Base-by-base conservation (phyloP, 2,329 filamentous ascomycete species). In the Davidsoniella australis region DNA sequence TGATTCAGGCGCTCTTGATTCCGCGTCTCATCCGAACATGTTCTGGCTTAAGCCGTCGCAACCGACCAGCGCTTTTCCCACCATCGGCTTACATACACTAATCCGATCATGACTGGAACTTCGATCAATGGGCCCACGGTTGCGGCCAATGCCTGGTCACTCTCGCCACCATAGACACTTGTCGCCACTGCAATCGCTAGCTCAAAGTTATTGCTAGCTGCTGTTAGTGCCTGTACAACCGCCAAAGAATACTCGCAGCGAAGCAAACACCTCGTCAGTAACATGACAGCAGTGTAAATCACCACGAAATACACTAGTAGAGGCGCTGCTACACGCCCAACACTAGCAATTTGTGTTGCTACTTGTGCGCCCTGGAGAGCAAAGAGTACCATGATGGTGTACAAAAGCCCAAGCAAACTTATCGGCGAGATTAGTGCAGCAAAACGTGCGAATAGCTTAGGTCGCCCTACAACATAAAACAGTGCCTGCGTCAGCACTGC, bases 141-240 rank as follows among this genome's bases (percentile, higher is more conserved):
- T 6, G 82, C 71, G 1, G 87, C 85, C 41, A 94, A 66, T 0
- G 86, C 86, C 63, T 94, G 79, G 45, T 87, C 78, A 57, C 83
- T 89, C 39, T 82, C 67, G 0, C 80, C 72, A 0, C 86, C 87
- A 63, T 82, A 94, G 0, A 81, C 81, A 0, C 86, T 82, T 2
- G 94, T 79, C 0, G 84, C 84, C 0, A 94, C 86, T 0, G 86
- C 86, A 63, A 94, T 94, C 0, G 87, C 85, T 20, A 94, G 67
- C 66, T 94, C 87, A 58, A 94, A 94, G 60, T 94, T 94, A 60
- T 94, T 94, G 61, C 86, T 94, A 1, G 85, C 83, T 0, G 85
- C 88, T 0, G 85, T 93, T 58, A 94, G 91, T 59, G 83, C 87
- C 64, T 93, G 85, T 2, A 85, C 89, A 9, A 73, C 71, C 1